These are phyloP conservation scores for Malus hybrid DNA, from an alignment of 331 rosid genomes.

Conservation along the genomic window DNA sequence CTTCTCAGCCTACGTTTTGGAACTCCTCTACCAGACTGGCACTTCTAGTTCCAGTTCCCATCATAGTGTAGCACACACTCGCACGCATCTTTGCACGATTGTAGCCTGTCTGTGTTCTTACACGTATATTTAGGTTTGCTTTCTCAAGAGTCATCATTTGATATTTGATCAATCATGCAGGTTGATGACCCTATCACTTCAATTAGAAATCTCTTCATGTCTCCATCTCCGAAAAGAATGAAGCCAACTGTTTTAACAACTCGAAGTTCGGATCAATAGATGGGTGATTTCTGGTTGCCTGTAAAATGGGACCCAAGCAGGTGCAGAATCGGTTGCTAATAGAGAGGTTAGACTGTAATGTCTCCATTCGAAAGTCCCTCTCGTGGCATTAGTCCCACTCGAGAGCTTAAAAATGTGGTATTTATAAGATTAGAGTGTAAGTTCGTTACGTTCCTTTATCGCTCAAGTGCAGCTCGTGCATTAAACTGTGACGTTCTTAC, in stretches of 20 bases:
- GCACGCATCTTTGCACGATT: neutral
- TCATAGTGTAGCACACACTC: neutral
- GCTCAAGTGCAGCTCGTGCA: neutral
- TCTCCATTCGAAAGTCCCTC: neutral
- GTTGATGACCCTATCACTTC: slow-evolving; percentile 76
- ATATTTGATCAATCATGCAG: slow-evolving; percentile 37
- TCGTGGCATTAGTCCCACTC: neutral
- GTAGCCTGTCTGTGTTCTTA: neutral
- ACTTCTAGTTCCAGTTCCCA: no score
- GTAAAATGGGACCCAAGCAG: neutral
- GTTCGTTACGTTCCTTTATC: neutral
- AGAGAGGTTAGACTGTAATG: neutral
- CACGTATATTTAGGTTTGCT: neutral
- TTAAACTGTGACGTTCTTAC: neutral
- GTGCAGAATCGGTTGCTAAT: neutral
- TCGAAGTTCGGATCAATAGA: neutral
- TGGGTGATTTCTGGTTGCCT: neutral
- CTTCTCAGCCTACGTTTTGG: neutral
- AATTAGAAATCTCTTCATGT: slow-evolving; percentile 60
- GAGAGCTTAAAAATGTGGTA: neutral
- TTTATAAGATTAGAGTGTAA: neutral
- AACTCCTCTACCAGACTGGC: neutral
- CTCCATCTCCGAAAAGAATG: slow-evolving; percentile 53
- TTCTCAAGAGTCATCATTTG: slow-evolving; percentile 8
- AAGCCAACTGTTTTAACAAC: slow-evolving; percentile 27